Base-by-base conservation (phyloP, 148 eudicot genomes). In the Rhododendron ferrugineum region DNA sequence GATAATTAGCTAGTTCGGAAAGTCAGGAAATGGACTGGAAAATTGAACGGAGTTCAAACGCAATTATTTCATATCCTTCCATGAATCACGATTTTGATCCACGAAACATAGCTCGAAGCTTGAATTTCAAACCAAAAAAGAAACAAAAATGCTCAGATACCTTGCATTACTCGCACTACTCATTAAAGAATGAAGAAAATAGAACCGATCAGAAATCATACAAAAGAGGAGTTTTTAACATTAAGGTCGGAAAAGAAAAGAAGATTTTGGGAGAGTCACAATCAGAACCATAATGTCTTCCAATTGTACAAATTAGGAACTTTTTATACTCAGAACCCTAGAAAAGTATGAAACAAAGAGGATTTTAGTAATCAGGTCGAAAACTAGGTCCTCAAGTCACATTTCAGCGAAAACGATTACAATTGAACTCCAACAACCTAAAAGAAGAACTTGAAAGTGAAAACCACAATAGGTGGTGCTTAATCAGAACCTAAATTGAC, bases 331-430 rank as follows among this genome's bases (percentile, higher is more conserved):
- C 18, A 76, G 50, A 79, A 87, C 88, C 75, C 68, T 15, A 34
- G 22, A 87, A 79, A 40, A 84, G 56, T 72, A 32, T 11, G 6
- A 78, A 46, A 3, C 1, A 10, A 28, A 23, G n/a, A 64, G 23
- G 9, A 42, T 44, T 64, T 42, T 54, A 54, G 46, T n/a, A 82
- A 22, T 34, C 32, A 49, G 1, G 3, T 60, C 42, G 16, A 26
- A 85, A 82, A 82, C 84, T 85, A 86, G 91, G 90, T 85, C 30
- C 68, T 82, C 15, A 34, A 3, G 66, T 3, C 50, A 47, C 60
- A 56, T 34, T 49, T 26, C 49, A 22, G 13, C 7, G 76, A 58
- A 32, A 30, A 3, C 34, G 34, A 58, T 8, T 58, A 37, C 49
- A 47, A 80, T 54, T 81, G 85, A 89, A 79, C 88, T 88, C 73